Evolutionary conservation across 768 basidiomycete genomes (phyloP).

Genomic region (Harrya chromipes): DNA sequence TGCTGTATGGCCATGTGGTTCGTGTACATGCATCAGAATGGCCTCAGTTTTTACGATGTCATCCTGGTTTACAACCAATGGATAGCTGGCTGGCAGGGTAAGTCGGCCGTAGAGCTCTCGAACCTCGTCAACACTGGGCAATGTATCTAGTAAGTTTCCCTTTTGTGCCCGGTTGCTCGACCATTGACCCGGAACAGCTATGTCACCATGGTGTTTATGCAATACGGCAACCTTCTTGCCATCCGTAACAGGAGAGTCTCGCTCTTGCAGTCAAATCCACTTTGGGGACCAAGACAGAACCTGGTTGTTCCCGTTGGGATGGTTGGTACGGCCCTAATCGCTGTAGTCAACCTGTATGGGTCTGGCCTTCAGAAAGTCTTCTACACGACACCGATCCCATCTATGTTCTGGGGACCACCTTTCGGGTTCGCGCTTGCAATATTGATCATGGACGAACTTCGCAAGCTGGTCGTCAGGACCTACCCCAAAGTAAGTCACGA

Average conservation of each 20-base stretch:
- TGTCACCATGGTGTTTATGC: constrained; percentile 47
- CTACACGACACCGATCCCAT: constrained; percentile 40
- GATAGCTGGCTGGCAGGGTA: constrained; percentile 35
- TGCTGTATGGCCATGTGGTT: constrained; percentile 44
- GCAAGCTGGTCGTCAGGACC: constrained; percentile 43
- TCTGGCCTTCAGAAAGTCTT: constrained; percentile 44
- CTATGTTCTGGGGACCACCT: constrained; percentile 48
- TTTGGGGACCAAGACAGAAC: constrained; percentile 48
- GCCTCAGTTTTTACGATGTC: constrained; percentile 36
- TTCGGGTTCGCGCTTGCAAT: constrained; percentile 42
- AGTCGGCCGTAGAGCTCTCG: constrained; percentile 27
- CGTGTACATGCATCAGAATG: constrained; percentile 38
- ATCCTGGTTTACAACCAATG: constrained; percentile 43
- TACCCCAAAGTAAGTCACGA: constrained; percentile 38
- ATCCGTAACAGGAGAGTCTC: constrained; percentile 45
- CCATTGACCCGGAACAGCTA: constrained; percentile 30
- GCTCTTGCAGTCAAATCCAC: constrained; percentile 40
- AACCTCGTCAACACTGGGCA: constrained; percentile 41
- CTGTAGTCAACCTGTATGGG: constrained; percentile 43
- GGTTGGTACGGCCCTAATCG: constrained; percentile 41
- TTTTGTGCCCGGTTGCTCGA: not conserved
- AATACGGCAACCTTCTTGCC: constrained; percentile 41
- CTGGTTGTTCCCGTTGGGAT: constrained; percentile 37
- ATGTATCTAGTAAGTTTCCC: constrained; percentile 40
- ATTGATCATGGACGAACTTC: constrained; percentile 41